A percentile compares a stretch with the other conserved stretches of the same genome.
Conservation (phyloP, 2,329 filamentous ascomycete genomes). For the Parascedosporium putredinis region DNA sequence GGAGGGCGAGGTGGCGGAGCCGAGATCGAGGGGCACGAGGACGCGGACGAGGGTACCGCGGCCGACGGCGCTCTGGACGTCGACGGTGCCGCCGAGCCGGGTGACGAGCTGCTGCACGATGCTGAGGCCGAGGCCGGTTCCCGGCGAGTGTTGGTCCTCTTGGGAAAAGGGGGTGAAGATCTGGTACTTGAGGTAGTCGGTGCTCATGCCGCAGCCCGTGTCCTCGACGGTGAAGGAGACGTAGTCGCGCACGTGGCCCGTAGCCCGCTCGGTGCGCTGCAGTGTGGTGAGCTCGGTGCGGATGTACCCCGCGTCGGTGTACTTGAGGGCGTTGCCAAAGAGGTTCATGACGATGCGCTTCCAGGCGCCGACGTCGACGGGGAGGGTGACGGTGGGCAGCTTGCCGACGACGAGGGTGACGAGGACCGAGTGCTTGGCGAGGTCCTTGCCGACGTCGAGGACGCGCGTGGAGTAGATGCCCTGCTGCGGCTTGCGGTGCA, state of each 20-base stretch:
- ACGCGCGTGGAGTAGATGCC: too few relatives aligned
- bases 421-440: not conserved
- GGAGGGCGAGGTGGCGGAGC: too few relatives aligned
- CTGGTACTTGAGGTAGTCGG: slow-evolving; percentile 48
- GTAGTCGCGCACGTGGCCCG: slow-evolving; percentile 16
- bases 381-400: too few relatives aligned
- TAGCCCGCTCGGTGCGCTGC: too few relatives aligned
- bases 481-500: too few relatives aligned
- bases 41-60: too few relatives aligned
- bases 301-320: slow-evolving; percentile 42
- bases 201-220: slow-evolving; percentile 54
- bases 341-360: slow-evolving; percentile 54
- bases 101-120: slow-evolving; percentile 53
- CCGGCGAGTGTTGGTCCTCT: slow-evolving; percentile 47
- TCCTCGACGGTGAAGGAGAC: slow-evolving; percentile 27
- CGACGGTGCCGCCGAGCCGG: slow-evolving; percentile 47
- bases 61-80: slow-evolving; percentile 33
- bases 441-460: not conserved
- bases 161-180: slow-evolving; percentile 54
- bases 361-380: slow-evolving; percentile 40
- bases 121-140: slow-evolving; percentile 51
- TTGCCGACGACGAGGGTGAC: slow-evolving; percentile 40
- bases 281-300: slow-evolving; percentile 15
- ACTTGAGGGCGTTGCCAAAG: slow-evolving; percentile 53
- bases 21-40: too few relatives aligned